Evolutionary conservation across 495 filamentous ascomycete species (phyloP), one percentile per base, ranked within the genome.

Genomic region (Tuber microsphaerosporum): DNA sequence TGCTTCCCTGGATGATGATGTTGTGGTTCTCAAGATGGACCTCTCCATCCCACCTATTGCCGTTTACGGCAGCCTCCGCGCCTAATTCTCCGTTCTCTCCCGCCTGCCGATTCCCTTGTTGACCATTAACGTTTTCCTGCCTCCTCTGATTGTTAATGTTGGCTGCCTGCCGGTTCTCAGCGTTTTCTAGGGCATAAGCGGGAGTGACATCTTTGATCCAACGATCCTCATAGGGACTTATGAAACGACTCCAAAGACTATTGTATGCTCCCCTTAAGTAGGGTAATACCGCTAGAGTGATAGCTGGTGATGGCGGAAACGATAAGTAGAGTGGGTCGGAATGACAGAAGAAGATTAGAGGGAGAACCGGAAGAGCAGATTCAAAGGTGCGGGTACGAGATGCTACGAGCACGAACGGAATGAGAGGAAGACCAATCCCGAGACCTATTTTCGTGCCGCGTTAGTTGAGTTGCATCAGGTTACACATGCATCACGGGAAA

Each of bases 11-110:
- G 17, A 83, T 75, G 42, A 83, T 79, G 56, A 83, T 77, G 37
- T 83, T 83, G n/a, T 83, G 81, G 41, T 83, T 83, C 73, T 83
- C 81, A 17, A 83, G 34, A n/a, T 75, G 72, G 7, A 83, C 81
- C 75, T 83, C 81, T 37, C 81, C 81, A 41, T 82, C 78, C 81
- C 81, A 83, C 43, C 43, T n/a, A 31, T 71, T 71, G 45, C 77
- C 77, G 8, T 80, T 80, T 73, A 44, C 70, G 26, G 26, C 76
- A 46, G 74, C 77, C 43, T 79, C 77, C 46, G 72, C 69, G 26
- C 56, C 56, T 34, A 65, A 65, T 70, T 70, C 76, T 26, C 69
- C 77, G 70, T 79, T 79, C 76, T 79, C 77, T 65, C 56, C 56
- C 34, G 70, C 76, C n/a, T 44, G 77, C 26, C 73, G 72, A 20